phyloP scores from a whole-genome alignment of 495 filamentous ascomycete species.

The Elaphomyces granulatus region DNA sequence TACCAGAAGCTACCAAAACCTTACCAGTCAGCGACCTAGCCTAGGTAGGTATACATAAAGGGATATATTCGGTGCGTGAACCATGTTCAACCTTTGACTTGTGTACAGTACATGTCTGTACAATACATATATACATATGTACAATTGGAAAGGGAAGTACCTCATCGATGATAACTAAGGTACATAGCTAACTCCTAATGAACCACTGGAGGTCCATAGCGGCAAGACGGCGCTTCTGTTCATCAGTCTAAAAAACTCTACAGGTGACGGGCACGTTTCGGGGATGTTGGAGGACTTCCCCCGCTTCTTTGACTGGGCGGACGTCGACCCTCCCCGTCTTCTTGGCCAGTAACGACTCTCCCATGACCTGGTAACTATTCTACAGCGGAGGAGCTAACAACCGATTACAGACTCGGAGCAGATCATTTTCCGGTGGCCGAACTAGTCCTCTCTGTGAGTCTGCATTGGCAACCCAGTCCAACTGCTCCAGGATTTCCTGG shows the following conservation, averaged over 20 bases:
- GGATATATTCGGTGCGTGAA: too few species aligned
- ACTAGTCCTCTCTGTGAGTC: slow-evolving; percentile 73
- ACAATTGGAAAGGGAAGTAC: too few species aligned
- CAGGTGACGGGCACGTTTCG: slow-evolving; percentile 1
- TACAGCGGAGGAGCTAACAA: slow-evolving; percentile 46
- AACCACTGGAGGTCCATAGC: slow-evolving; percentile 19
- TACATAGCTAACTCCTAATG: slow-evolving; percentile 10
- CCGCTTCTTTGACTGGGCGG: slow-evolving; percentile 1
- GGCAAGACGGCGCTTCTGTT: slow-evolving; percentile 15
- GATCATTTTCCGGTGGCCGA: slow-evolving; percentile 29
- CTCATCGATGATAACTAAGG: too few species aligned
- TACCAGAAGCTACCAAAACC: too few species aligned
- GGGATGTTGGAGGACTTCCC: neutral
- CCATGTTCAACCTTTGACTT: too few species aligned
- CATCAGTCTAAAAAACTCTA: slow-evolving; percentile 21
- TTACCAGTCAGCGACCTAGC: too few species aligned
- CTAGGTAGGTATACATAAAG: too few species aligned
- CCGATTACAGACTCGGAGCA: slow-evolving; percentile 52
- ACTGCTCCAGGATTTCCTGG: slow-evolving; percentile 22
- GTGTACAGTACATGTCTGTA: too few species aligned
- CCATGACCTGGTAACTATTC: slow-evolving; percentile 47
- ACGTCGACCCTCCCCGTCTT: too few species aligned
- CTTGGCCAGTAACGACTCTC: neutral
- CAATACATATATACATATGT: too few species aligned
- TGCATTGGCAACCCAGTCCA: slow-evolving; percentile 58